Evolutionary conservation across 495 filamentous ascomycete genomes (phyloP).

Genomic region (Xylaria flabelliformis): DNA sequence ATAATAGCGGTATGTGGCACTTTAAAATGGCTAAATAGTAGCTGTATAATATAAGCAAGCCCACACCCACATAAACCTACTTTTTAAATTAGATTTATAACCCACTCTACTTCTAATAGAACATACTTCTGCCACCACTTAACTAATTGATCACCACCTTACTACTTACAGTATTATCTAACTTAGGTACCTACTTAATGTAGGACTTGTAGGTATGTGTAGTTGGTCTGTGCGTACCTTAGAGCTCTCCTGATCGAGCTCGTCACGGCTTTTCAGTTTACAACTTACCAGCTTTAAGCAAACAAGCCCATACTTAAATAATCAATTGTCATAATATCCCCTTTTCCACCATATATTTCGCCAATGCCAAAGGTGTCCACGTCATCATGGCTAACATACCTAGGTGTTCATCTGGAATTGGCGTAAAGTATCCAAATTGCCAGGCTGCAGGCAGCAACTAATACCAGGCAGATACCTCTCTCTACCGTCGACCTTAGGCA

Average conservation of each 20-base stretch:
- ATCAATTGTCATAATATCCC: neutral
- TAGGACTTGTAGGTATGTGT: neutral
- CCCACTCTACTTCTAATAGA: too few relatives aligned
- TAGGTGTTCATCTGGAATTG: neutral
- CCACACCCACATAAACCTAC: too few relatives aligned
- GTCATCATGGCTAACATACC: neutral
- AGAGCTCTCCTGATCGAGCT: neutral
- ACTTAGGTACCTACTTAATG: too few relatives aligned
- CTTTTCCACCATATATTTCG: neutral
- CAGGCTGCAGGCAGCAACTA: conserved; percentile 10
- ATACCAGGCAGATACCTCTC: neutral
- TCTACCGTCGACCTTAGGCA: too few relatives aligned
- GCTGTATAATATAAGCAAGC: too few relatives aligned
- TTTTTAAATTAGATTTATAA: too few relatives aligned
- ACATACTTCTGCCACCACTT: too few relatives aligned
- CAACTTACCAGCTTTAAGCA: neutral
- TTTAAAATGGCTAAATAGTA: too few relatives aligned
- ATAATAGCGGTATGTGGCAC: too few relatives aligned
- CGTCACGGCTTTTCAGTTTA: neutral
- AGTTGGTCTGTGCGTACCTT: neutral
- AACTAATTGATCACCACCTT: too few relatives aligned
- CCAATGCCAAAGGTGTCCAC: neutral
- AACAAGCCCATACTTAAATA: neutral
- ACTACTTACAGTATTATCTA: too few relatives aligned
- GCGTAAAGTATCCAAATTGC: neutral